phyloP scores from a whole-genome alignment of 2,329 filamentous ascomycete genomes.

The Akanthomyces uredinophilus region DNA sequence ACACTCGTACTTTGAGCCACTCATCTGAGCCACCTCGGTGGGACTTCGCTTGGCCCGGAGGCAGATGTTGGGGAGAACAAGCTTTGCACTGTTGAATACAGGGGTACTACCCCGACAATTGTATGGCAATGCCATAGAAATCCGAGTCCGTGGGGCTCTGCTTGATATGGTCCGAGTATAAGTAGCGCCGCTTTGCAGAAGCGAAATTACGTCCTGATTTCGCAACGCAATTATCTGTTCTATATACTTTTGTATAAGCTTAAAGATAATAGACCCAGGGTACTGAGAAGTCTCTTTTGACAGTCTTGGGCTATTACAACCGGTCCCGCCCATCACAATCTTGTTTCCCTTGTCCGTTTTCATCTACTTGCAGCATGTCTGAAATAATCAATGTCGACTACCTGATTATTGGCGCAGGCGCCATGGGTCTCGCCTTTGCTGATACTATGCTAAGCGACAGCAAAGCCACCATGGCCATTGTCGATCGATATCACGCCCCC shows the following conservation, averaged over 20 bases:
- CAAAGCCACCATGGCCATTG: conserved; percentile 7
- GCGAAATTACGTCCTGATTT: too few species aligned
- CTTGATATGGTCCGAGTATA: neutral
- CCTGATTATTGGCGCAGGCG: conserved; percentile 7
- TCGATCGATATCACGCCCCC: conserved; percentile 6
- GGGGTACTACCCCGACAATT: neutral
- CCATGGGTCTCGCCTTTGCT: conserved; percentile 10
- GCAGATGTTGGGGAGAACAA: neutral
- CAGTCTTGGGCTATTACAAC: too few species aligned
- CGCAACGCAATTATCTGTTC: neutral
- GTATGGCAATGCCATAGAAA: neutral
- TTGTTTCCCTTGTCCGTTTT: too few species aligned
- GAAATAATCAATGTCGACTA: conserved; percentile 6
- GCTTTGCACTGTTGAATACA: neutral
- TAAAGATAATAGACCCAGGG: too few species aligned
- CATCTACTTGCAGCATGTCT: neutral
- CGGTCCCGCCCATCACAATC: too few species aligned
- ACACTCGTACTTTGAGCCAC: neutral
- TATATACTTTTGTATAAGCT: neutral
- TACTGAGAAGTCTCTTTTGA: neutral
- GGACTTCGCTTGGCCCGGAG: neutral
- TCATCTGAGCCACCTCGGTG: neutral
- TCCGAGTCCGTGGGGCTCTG: neutral
- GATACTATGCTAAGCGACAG: conserved; percentile 11
- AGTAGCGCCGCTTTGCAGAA: neutral